Percentiles rank a stretch among this genome's conserved stretches.
Conservation (phyloP, 768 basidiomycete species). For the Epithele typhae region DNA sequence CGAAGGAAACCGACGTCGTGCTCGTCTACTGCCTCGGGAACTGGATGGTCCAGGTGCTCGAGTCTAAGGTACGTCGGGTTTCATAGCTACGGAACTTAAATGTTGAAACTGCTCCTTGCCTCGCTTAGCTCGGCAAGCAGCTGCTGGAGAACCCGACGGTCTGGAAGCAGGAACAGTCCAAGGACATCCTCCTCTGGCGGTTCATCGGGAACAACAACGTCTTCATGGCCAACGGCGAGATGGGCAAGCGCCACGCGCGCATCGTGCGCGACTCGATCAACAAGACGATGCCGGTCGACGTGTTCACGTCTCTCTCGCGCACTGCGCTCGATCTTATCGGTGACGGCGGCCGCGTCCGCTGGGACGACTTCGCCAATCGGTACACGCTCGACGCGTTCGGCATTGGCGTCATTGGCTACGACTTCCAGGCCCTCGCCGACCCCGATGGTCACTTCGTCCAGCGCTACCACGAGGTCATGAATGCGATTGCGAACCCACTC, state of each 20-base stretch:
- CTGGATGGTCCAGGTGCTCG: slow-evolving; percentile 40
- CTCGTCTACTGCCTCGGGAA: slow-evolving; percentile 35
- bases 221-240: slow-evolving; percentile 34
- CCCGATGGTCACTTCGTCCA: slow-evolving; percentile 10
- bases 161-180: slow-evolving; percentile 24
- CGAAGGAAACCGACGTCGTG: slow-evolving; percentile 29
- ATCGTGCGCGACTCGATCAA: slow-evolving; percentile 32
- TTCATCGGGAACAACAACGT: slow-evolving; percentile 33
- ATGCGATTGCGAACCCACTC: slow-evolving; percentile 3
- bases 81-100: background rate
- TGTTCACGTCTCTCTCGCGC: slow-evolving; percentile 26
- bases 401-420: slow-evolving; percentile 8
- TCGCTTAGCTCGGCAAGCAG: background rate
- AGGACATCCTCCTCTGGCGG: slow-evolving; percentile 32
- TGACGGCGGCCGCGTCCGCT: slow-evolving; percentile 24
- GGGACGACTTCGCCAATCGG: slow-evolving; percentile 20
- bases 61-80: slow-evolving; percentile 23
- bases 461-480: slow-evolving; percentile 9
- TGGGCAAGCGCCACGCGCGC: slow-evolving; percentile 33
- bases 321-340: slow-evolving; percentile 32
- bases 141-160: slow-evolving; percentile 4
- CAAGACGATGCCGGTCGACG: slow-evolving; percentile 31
- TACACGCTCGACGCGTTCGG: slow-evolving; percentile 14
- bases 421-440: slow-evolving; percentile 13
- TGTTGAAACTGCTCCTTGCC: background rate